Evolutionary conservation across 352 stramenopile genomes (phyloP).

Genomic region (Elongisporangium undulatum): DNA sequence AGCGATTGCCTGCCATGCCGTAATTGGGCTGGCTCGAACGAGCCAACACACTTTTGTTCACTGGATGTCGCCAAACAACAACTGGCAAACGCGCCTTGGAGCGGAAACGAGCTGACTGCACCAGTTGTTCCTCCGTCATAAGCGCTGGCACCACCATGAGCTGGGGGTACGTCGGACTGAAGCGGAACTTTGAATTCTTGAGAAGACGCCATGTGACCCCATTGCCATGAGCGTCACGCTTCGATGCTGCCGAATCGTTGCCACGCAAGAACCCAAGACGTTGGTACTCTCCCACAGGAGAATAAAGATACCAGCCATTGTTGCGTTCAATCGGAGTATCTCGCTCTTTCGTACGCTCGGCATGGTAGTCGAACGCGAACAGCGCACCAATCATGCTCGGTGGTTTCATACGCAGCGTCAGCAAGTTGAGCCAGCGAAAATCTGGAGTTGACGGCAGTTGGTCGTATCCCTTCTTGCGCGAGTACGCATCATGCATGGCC

Average conservation of each 20-base stretch:
- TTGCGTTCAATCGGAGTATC: constrained; percentile 37
- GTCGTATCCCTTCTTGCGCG: constrained; percentile 76
- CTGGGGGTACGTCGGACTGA: constrained; percentile 94
- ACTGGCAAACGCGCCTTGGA: constrained; percentile 90
- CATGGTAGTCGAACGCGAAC: constrained; percentile 84
- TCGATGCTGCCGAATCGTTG: constrained; percentile 1
- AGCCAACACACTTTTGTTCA: constrained; percentile 93
- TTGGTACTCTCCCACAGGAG: constrained; percentile 76
- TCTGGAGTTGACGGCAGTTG: constrained; percentile 72
- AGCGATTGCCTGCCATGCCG: constrained; percentile 94
- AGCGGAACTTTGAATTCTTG: constrained; percentile 88
- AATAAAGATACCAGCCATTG: constrained; percentile 84
- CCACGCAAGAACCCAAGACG: constrained; percentile 70
- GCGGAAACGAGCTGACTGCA: constrained; percentile 88
- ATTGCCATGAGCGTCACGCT: constrained; percentile 20
- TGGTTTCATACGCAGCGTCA: constrained; percentile 77
- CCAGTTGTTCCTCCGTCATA: constrained; percentile 91
- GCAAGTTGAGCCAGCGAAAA: constrained; percentile 72
- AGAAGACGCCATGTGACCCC: constrained; percentile 77
- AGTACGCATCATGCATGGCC: constrained; percentile 84
- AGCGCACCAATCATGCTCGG: constrained; percentile 65
- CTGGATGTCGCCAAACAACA: constrained; percentile 90
- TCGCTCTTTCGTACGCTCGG: constrained; percentile 51
- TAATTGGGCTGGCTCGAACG: constrained; percentile 95
- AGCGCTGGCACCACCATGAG: constrained; percentile 93